Evolutionary conservation across 2,329 filamentous ascomycete genomes (phyloP).

Genomic region (Fusarium nanum): DNA sequence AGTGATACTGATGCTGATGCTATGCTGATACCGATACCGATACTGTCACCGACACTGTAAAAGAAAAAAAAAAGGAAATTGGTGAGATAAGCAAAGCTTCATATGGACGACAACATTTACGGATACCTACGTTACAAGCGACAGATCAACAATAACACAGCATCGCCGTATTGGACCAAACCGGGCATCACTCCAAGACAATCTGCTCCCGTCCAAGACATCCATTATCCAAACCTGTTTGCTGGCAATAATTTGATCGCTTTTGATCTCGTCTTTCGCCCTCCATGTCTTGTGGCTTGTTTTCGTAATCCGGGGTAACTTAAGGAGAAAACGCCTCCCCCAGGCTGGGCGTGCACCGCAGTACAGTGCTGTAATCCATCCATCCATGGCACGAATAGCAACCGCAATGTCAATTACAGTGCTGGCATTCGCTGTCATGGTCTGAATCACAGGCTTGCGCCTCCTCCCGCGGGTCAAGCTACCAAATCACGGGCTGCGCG

Average conservation of each 20-base stretch:
- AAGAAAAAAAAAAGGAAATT: constrained; percentile 12
- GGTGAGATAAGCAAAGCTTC: constrained; percentile 36
- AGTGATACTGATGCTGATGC: not conserved
- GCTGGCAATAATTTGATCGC: constrained; percentile 9
- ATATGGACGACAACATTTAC: constrained; percentile 22
- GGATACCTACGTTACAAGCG: constrained; percentile 17
- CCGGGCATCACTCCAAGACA: constrained; percentile 29
- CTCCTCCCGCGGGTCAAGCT: constrained; percentile 22
- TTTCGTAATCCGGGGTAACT: constrained; percentile 36
- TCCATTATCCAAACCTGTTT: constrained; percentile 22
- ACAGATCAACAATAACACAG: constrained; percentile 15
- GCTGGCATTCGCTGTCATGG: constrained; percentile 24
- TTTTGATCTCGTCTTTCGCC: constrained; percentile 15
- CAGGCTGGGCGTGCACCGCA: not conserved
- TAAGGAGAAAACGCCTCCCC: constrained; percentile 25
- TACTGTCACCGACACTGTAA: constrained; percentile 1
- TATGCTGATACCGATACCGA: not conserved
- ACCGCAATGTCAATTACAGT: constrained; percentile 22
- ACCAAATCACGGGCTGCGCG: constrained; percentile 32
- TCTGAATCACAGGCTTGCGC: constrained; percentile 30
- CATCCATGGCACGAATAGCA: constrained; percentile 13
- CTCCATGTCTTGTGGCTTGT: constrained; percentile 15
- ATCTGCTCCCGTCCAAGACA: constrained; percentile 36
- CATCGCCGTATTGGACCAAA: constrained; percentile 13
- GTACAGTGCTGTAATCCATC: not conserved